Conservation (phyloP, 345 rosid genomes). For the Populus alba region DNA sequence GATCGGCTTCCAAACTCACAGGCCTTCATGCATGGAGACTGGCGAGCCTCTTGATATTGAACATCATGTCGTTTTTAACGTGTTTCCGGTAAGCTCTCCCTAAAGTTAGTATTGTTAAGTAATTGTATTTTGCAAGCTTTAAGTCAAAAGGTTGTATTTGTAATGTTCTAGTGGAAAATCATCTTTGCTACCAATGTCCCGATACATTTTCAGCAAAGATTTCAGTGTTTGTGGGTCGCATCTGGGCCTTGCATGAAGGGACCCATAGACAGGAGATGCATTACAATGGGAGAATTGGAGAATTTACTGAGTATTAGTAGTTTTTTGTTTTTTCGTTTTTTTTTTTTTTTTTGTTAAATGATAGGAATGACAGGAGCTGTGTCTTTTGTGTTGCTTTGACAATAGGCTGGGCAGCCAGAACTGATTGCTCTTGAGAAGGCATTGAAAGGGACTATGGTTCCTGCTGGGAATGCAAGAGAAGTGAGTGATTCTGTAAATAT, state of each 20-base stretch:
- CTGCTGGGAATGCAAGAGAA: slow-evolving; percentile 90
- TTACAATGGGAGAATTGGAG: neutral
- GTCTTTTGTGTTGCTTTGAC: neutral
- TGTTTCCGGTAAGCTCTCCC: slow-evolving; percentile 59
- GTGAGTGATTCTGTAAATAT: slow-evolving; percentile 31
- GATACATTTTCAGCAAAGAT: neutral
- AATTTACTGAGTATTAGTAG: neutral
- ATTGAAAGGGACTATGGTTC: slow-evolving; percentile 73
- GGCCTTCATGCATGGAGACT: slow-evolving; percentile 85
- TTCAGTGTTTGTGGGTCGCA: neutral
- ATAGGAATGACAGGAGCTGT: neutral
- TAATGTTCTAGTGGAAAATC: neutral
- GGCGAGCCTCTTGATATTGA: slow-evolving; percentile 90
- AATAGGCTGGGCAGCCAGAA: slow-evolving; percentile 84
- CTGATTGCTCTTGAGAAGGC: slow-evolving; percentile 86
- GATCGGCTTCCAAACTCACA: slow-evolving; percentile 69
- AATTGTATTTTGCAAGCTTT: neutral
- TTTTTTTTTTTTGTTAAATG: neutral
- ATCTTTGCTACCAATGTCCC: neutral
- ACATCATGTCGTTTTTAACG: slow-evolving; percentile 79
- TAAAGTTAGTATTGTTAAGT: neutral
- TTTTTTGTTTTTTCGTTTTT: no score
- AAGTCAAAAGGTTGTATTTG: no score
- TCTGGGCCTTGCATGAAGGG: neutral
- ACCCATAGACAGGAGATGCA: neutral